Evolutionary conservation across 2,329 filamentous ascomycete species (phyloP), one percentile per base, ranked within the genome.

Genomic region (Trichoderma gracile): DNA sequence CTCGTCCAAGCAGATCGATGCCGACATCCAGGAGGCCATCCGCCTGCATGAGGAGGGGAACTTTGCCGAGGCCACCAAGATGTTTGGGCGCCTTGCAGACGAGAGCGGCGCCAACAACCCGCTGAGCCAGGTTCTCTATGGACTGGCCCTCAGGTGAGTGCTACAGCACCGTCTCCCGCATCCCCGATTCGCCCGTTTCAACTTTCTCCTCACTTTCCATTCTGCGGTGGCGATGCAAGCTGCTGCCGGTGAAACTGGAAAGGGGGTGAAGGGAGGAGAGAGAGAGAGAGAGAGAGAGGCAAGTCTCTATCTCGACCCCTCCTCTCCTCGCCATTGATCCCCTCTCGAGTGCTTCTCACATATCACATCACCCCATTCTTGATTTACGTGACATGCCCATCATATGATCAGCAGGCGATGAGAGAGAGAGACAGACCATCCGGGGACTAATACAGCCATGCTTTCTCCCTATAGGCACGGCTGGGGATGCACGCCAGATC

Each of bases 1-100:
- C 42, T 83, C 80, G 60, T 81, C 80, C 54, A 80, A 84, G 73
- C 77, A 78, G 65, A 83, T 84, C 61, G 86, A 89, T 73, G 82
- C 84, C 65, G 88, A 91, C 76, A 97, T 99, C 65, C 94, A 97
- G 77, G 89, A 96, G 78, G 95, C 95, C n/a, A 99, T 99, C 74
- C 85, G 90, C 67, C 82, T 98, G 68, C 95, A 99, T 75, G 95
- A 99, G 78, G 83, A 82, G 53, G 94, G 94, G 64, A 84, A 95
- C 66, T 83, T 97, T 64, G 86, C 87, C 71, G 79, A 82, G 72
- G 95, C 93, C 60, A 97, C 95, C n/a, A 80, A 81, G 59, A 86
- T 98, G 78, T 99, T 99, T 78, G 90, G 87, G 30, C 82, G 83
- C 66, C 81, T 99, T 69, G 95, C 95, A 60, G 89, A 97, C 74